Conservation (phyloP, 106 monocot species). For the Alisma plantagoaquatica region DNA sequence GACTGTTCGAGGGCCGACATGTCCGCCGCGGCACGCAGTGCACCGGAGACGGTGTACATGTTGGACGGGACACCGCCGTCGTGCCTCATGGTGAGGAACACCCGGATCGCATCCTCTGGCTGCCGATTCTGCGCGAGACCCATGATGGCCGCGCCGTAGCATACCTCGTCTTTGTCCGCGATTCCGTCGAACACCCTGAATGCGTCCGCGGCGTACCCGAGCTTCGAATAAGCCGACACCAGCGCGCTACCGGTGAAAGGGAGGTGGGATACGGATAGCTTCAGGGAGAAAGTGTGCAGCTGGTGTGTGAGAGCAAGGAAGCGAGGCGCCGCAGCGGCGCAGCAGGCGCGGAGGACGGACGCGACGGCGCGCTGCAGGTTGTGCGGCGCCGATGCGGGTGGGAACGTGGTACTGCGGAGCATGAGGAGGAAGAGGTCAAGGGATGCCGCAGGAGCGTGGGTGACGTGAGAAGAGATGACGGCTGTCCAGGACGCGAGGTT, state of each 20-base stretch:
- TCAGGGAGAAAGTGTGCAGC: constrained; percentile 38
- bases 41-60: constrained; percentile 38
- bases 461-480: constrained; percentile 27
- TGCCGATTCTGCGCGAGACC: constrained; percentile 39
- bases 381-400: too few relatives aligned
- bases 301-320: constrained; percentile 6
- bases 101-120: constrained; percentile 10
- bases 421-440: constrained; percentile 21
- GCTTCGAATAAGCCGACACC: constrained; percentile 23
- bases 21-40: constrained; percentile 29
- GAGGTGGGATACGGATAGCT: constrained; percentile 25
- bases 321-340: constrained; percentile 2
- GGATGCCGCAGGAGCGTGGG: constrained; percentile 5
- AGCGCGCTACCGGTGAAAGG: constrained; percentile 43
- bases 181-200: constrained; percentile 59
- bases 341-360: constrained; percentile 25
- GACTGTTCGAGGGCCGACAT: constrained; percentile 43
- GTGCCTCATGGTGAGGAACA: constrained; percentile 26
- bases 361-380: constrained; percentile 44
- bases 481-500: constrained; percentile 30
- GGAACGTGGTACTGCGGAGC: constrained; percentile 23
- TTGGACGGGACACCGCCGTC: constrained; percentile 24
- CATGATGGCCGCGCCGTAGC: constrained; percentile 34
- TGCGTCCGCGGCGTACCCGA: constrained; percentile 11
- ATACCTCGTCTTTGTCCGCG: constrained; percentile 33